These are phyloP conservation scores for Lathyrus tuberosus DNA, from an alignment of 306 rosid genomes.

Conservation along the genomic window DNA sequence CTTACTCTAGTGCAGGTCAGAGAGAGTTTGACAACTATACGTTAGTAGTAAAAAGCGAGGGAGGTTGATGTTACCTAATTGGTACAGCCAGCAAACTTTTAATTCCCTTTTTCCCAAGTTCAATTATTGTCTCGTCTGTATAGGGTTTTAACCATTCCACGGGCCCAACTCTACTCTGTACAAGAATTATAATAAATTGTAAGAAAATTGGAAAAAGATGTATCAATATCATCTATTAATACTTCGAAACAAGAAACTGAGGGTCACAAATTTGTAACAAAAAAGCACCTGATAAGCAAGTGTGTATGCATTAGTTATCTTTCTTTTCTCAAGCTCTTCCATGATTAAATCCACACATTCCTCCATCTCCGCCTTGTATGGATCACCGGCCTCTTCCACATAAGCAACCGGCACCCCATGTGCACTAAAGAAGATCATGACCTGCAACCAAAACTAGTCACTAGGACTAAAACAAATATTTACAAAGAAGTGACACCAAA, in stretches of 20 bases:
- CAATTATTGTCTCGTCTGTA: slow-evolving; percentile 92
- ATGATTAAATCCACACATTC: slow-evolving; percentile 91
- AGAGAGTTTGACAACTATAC: slow-evolving; percentile 19
- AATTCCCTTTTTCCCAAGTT: slow-evolving; percentile 88
- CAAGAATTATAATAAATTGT: slow-evolving; percentile 34
- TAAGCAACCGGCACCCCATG: slow-evolving; percentile 98
- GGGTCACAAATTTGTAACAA: neutral
- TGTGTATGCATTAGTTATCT: slow-evolving; percentile 69
- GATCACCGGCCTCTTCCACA: slow-evolving; percentile 98
- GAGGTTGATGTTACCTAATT: slow-evolving; percentile 63
- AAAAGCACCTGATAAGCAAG: slow-evolving; percentile 88
- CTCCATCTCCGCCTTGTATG: slow-evolving; percentile 98
- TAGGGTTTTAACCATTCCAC: slow-evolving; percentile 99
- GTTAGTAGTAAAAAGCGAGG: slow-evolving; percentile 8
- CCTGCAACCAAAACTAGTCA: slow-evolving; percentile 52
- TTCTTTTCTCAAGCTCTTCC: slow-evolving; percentile 89
- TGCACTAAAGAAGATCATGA: slow-evolving; percentile 91
- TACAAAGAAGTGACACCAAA: slow-evolving; percentile 15
- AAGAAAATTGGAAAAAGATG: slow-evolving; percentile 27
- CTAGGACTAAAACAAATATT: slow-evolving; percentile 23
- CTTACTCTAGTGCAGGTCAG: neutral
- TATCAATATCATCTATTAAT: slow-evolving; percentile 18
- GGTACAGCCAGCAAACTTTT: slow-evolving; percentile 94
- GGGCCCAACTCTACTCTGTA: slow-evolving; percentile 98
- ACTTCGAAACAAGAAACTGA: slow-evolving; percentile 27